These are phyloP conservation scores for Chaetomium sp. DNA, from an alignment of 2,329 filamentous ascomycete genomes.

Conservation along the genomic window DNA sequence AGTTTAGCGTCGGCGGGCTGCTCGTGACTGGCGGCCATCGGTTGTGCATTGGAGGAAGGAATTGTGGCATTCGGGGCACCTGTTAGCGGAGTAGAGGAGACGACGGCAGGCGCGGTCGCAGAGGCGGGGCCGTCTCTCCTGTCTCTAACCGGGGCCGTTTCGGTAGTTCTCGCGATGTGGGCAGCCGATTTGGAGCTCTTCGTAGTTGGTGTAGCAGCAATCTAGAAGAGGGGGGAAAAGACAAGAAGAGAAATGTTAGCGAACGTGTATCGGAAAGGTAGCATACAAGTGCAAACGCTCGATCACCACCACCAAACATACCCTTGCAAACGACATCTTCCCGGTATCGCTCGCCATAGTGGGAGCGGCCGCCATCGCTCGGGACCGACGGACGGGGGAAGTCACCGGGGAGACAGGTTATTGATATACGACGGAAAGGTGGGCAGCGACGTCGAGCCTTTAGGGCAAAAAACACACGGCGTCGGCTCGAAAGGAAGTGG, in stretches of 20 bases:
- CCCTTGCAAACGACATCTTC: slow-evolving; percentile 72
- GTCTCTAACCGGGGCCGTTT: slow-evolving; percentile 15
- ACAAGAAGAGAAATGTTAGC: slow-evolving; percentile 2
- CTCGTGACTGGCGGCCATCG: neutral
- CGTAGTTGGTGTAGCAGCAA: slow-evolving; percentile 40
- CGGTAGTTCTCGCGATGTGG: slow-evolving; percentile 22
- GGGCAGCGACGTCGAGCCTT: slow-evolving; percentile 3
- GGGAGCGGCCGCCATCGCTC: slow-evolving; percentile 42
- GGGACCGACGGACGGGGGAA: slow-evolving; percentile 17
- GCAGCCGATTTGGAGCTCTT: slow-evolving; percentile 30
- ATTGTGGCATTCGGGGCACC: neutral
- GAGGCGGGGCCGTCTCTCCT: slow-evolving; percentile 9
- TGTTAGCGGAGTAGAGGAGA: neutral
- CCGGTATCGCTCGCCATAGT: slow-evolving; percentile 40
- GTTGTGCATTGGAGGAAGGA: slow-evolving; percentile 2
- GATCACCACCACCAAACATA: slow-evolving; percentile 35
- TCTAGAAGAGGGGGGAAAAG: slow-evolving; percentile 28
- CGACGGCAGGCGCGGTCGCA: neutral
- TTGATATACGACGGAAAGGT: neutral
- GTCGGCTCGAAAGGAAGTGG: slow-evolving; percentile 22
- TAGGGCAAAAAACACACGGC: neutral
- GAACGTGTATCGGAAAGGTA: neutral
- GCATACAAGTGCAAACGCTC: neutral
- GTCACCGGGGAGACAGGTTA: slow-evolving; percentile 11
- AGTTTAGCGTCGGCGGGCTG: slow-evolving; percentile 19